Evolutionary conservation across 2,329 filamentous ascomycete genomes (phyloP).

Genomic region (Cercospora canescens): DNA sequence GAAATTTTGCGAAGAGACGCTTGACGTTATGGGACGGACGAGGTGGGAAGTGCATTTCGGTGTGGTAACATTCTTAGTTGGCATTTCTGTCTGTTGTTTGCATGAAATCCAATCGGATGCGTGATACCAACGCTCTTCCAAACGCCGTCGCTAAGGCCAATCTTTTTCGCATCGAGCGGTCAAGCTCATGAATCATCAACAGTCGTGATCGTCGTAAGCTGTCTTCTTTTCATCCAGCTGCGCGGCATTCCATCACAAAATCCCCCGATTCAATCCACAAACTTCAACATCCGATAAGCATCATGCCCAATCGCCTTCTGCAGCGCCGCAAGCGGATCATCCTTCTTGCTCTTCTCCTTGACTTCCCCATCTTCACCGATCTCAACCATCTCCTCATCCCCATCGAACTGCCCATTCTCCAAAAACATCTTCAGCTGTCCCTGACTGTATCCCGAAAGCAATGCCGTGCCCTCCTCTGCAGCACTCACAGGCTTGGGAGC

Average conservation of each 20-base stretch:
- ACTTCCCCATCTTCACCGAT: constrained; percentile 30
- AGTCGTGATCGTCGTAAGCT: background rate
- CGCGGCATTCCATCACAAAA: background rate
- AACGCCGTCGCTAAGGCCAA: background rate
- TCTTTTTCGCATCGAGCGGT: background rate
- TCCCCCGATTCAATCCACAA: constrained; percentile 50
- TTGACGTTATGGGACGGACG: no score
- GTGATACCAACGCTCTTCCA: background rate
- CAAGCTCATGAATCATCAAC: background rate
- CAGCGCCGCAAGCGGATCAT: constrained; percentile 48
- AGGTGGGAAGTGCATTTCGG: no score
- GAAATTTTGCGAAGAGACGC: no score
- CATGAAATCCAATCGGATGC: background rate
- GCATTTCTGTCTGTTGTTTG: no score
- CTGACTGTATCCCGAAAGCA: constrained; percentile 60
- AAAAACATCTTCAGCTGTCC: constrained; percentile 60
- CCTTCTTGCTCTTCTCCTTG: constrained; percentile 34
- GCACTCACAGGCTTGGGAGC: constrained; percentile 53
- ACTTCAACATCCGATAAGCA: constrained; percentile 57
- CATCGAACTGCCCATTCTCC: constrained; percentile 49
- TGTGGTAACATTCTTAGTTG: no score
- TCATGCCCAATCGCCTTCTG: constrained; percentile 55
- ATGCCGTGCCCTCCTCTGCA: constrained; percentile 47
- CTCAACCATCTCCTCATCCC: constrained; percentile 25
- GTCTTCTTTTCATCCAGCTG: background rate